Evolutionary conservation across 306 rosid genomes (phyloP).

Genomic region (Pterocarpus macrocarpus): DNA sequence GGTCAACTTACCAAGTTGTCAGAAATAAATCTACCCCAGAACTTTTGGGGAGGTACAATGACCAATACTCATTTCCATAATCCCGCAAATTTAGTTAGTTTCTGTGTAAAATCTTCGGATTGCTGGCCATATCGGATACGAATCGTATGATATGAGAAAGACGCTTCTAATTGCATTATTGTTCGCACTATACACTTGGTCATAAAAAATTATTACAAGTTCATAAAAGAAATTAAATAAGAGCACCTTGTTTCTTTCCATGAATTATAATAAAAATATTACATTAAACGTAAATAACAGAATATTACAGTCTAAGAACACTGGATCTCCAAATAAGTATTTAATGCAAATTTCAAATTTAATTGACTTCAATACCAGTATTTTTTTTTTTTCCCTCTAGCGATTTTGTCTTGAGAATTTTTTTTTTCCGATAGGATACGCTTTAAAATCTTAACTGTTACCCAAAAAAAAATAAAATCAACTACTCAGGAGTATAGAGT

Average conservation of each 20-base stretch:
- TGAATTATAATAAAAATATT: background rate
- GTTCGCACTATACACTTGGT: background rate
- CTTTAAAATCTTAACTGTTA: too few relatives aligned
- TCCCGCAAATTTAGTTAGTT: background rate
- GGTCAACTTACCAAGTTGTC: conserved; percentile 3
- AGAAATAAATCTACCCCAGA: background rate
- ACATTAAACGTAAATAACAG: background rate
- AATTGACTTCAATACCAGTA: too few relatives aligned
- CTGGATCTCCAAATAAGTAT: too few relatives aligned
- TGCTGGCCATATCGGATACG: background rate
- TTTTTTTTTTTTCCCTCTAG: too few relatives aligned
- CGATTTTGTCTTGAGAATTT: too few relatives aligned
- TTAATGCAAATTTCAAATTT: too few relatives aligned
- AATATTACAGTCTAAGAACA: too few relatives aligned
- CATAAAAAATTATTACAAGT: background rate
- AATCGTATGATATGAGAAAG: background rate
- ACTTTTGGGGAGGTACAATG: conserved; percentile 36
- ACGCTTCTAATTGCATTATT: background rate
- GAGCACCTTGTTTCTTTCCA: background rate
- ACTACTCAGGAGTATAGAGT: too few relatives aligned
- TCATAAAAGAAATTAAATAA: background rate
- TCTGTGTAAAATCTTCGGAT: background rate
- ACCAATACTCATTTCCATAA: conserved; percentile 30
- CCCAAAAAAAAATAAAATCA: too few relatives aligned
- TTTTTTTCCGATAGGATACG: too few relatives aligned